Evolutionary conservation across 441 rosid species (phyloP), one percentile per base, ranked within the genome.

Genomic region (Gossypium lobatum): DNA sequence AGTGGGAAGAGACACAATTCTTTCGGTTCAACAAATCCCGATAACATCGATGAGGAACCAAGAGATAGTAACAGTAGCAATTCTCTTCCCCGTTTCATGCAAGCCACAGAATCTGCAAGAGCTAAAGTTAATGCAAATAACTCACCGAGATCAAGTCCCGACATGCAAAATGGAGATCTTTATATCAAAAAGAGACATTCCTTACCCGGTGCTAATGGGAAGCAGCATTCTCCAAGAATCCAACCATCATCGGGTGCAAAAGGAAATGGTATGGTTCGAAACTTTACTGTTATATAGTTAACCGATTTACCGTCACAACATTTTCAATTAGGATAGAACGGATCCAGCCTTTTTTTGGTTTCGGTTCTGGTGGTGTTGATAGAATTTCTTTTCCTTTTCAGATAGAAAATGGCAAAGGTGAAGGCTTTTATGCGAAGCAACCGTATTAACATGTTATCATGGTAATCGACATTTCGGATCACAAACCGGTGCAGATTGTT

Each of bases 131-230:
- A 85, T 68, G 89, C 91, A n/a, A 91, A 85, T 75, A 95, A 74
- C 83, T 91, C 96, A 2, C 99, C 98, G 7, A 88, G 96, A 79
- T 93, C 98, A 64, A 95, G 98, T 77, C 99, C 98, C 23, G 98
- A 93, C 73, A 76, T 88, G 78, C 93, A 85, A 3, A 95, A 91
- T 54, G 85, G 88, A 85, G 98, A 95, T 20, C 72, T 69, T 25
- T 80, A 83, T 59, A 20, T 72, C 64, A 93, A 95, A 88, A 95
- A 95, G 86, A 88, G 98, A 70, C 96, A 88, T 80, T 95, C 99
- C 21, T 80, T 93, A 75, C 93, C 99, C 57, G 90, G 88, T 71
- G 79, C 87, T 59, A 93, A 91, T 83, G 98, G 92, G 64, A 85
- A 93, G 80, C 96, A 95, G 80, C 89, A 84, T 37, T 91, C 99